Conservation (phyloP, 2,329 filamentous ascomycete genomes). For the Trichoderma harzianum region DNA sequence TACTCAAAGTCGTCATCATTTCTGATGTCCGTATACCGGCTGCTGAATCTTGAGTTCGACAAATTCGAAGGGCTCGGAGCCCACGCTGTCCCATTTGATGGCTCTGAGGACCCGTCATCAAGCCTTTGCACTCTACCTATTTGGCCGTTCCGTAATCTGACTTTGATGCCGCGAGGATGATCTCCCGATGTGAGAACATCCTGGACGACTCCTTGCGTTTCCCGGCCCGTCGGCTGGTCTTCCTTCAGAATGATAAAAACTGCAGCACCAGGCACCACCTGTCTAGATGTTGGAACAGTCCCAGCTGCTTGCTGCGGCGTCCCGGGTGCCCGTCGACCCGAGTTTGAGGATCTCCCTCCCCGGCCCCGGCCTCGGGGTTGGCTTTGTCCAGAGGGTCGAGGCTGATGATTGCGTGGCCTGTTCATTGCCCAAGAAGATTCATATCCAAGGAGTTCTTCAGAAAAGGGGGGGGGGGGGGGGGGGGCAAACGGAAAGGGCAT, state of each 20-base stretch:
- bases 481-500: no score
- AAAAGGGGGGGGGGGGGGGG: no score
- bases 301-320: constrained; percentile 36
- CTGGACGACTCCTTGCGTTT: constrained; percentile 63
- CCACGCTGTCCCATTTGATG: constrained; percentile 8
- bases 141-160: constrained; percentile 66
- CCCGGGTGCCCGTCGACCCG: constrained; percentile 23
- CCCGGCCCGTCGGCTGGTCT: constrained; percentile 70
- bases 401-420: constrained; percentile 33
- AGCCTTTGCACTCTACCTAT: constrained; percentile 72
- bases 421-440: constrained; percentile 27
- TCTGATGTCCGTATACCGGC: constrained; percentile 35
- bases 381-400: constrained; percentile 26
- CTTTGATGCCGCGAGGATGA: constrained; percentile 76
- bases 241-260: constrained; percentile 74
- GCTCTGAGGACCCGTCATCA: constrained; percentile 26
- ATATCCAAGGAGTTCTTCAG: background rate
- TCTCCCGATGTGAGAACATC: constrained; percentile 70
- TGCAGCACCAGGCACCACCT: constrained; percentile 57
- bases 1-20: constrained; percentile 33
- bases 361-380: constrained; percentile 16
- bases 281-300: constrained; percentile 44
- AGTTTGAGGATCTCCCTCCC: background rate
- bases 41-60: constrained; percentile 27
- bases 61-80: background rate